A percentile compares a stretch with the other conserved stretches of the same genome.
These are phyloP conservation scores for Ulota crispa DNA, from an alignment of 225 moss, liverwort and hornwort genomes.

Conservation along the genomic window DNA sequence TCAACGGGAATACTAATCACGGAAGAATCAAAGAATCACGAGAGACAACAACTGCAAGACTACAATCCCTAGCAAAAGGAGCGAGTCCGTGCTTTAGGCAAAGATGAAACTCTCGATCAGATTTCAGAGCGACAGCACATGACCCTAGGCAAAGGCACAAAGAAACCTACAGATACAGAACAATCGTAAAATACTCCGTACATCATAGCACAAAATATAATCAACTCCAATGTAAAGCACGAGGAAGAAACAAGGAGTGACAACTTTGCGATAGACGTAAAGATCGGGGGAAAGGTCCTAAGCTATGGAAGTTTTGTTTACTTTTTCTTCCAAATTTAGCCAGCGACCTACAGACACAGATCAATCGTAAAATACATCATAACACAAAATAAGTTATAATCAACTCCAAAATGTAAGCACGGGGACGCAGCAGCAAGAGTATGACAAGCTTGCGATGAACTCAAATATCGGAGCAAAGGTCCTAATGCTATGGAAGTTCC, in stretches of 20 bases:
- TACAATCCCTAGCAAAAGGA: background rate
- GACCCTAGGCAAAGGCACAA: background rate
- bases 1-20: background rate
- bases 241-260: background rate
- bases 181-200: too few species aligned
- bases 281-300: conserved; percentile 5
- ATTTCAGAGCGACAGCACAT: conserved; percentile 10
- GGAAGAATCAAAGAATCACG: background rate
- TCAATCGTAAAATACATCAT: too few species aligned
- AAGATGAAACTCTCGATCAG: conserved; percentile 17
- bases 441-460: too few species aligned
- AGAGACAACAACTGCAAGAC: background rate
- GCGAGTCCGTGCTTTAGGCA: background rate
- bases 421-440: too few species aligned
- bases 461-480: too few species aligned
- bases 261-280: background rate
- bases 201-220: conserved; percentile 28
- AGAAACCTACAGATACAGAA: background rate
- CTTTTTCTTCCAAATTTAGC: background rate
- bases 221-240: background rate
- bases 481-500: too few species aligned
- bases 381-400: too few species aligned
- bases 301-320: background rate
- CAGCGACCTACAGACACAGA: too few species aligned
- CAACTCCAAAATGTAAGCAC: too few species aligned